A percentile compares a stretch with the other conserved stretches of the same genome.
Conservation (phyloP, 305 asterid species). For the Euphrasia arctica region DNA sequence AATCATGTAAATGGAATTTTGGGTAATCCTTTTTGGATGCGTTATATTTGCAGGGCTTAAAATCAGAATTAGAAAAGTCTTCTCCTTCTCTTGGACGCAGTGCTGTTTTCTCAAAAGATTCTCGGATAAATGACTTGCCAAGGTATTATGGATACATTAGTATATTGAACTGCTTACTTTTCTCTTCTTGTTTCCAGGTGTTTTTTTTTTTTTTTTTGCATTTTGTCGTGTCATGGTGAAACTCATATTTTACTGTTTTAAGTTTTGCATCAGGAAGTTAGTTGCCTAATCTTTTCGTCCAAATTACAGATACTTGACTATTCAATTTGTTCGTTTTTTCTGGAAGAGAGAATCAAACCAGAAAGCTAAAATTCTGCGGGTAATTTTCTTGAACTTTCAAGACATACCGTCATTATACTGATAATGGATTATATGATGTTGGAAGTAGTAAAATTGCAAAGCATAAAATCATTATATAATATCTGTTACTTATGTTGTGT, state of each 20-base stretch:
- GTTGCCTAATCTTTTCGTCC: constrained; percentile 27
- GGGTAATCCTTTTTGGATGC: constrained; percentile 18
- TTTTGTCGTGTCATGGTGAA: constrained; percentile 12
- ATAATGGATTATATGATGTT: constrained; percentile 19
- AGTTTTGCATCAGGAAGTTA: constrained; percentile 19
- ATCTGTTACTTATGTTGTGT: constrained; percentile 3
- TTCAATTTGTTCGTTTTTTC: constrained; percentile 95
- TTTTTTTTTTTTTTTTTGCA: constrained; percentile 10
- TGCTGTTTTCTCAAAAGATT: constrained; percentile 85
- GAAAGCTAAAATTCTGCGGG: constrained; percentile 98
- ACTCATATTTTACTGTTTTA: not conserved
- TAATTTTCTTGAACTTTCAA: constrained; percentile 34
- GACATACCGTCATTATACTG: constrained; percentile 21
- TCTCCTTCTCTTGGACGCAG: constrained; percentile 95
- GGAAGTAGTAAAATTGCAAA: constrained; percentile 20
- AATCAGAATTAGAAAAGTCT: constrained; percentile 93
- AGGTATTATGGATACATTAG: constrained; percentile 45
- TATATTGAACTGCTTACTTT: constrained; percentile 16
- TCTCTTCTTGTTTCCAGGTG: constrained; percentile 17
- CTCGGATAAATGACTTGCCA: constrained; percentile 87
- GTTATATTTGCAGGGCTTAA: constrained; percentile 64
- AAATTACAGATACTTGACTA: constrained; percentile 74
- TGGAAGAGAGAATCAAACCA: constrained; percentile 99
- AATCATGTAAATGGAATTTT: constrained; percentile 12
- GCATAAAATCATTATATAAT: constrained; percentile 7